Conservation (phyloP, 2,329 filamentous ascomycete genomes). For the Dendryphion nanum region DNA sequence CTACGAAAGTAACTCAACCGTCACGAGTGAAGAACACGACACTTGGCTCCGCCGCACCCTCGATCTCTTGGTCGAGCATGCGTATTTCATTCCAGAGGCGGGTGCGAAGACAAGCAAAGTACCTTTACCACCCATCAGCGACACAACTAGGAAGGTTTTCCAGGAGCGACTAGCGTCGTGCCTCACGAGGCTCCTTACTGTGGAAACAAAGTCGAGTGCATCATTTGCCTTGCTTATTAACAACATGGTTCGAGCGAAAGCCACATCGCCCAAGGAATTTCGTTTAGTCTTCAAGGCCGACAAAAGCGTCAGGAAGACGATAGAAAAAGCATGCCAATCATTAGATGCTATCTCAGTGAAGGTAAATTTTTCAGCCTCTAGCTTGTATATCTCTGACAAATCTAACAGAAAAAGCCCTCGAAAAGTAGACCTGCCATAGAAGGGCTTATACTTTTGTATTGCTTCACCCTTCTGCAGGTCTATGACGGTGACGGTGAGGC, state of each 20-base stretch:
- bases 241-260: constrained; percentile 25
- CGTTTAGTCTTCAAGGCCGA: constrained; percentile 51
- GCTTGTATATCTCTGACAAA: constrained; percentile 8
- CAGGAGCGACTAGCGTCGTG: constrained; percentile 56
- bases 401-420: constrained; percentile 19
- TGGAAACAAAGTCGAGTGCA: constrained; percentile 18
- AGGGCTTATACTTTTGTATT: constrained; percentile 77
- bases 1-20: constrained; percentile 16
- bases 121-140: constrained; percentile 46
- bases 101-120: constrained; percentile 30
- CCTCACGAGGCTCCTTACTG: constrained; percentile 49
- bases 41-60: constrained; percentile 46
- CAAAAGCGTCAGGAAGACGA: constrained; percentile 40
- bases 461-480: constrained; percentile 80
- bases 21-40: constrained; percentile 33
- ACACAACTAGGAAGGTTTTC: constrained; percentile 51
- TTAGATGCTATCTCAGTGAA: constrained; percentile 28
- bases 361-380: constrained; percentile 10
- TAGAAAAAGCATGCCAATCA: constrained; percentile 32
- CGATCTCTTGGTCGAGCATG: constrained; percentile 48
- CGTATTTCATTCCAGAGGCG: constrained; percentile 48
- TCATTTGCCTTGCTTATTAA: constrained; percentile 29
- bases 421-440: constrained; percentile 45
- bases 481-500: constrained; percentile 89
- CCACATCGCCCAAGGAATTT: constrained; percentile 29